Base-by-base conservation (phyloP, 352 stramenopile species). In the Blastocystis sp. region DNA sequence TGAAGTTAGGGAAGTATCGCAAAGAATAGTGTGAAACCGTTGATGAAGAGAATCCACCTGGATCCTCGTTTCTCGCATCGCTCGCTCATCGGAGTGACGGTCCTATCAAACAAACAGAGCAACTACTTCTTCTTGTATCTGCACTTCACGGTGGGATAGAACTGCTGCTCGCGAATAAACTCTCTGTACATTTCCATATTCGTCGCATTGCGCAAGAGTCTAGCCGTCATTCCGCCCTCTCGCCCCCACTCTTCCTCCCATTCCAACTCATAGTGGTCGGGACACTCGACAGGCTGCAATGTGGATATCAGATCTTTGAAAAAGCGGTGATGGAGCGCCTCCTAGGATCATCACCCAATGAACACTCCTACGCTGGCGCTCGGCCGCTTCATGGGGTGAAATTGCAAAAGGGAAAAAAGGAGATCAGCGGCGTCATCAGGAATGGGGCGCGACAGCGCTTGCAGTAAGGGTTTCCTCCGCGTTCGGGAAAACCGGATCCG, bases 251-350 rank as follows among this genome's bases (percentile, higher is more conserved):
- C 21, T 29, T 67, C 60, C 35, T 85, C 74, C 74, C 74, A 85
- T 3, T 67, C 26, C 61, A 1, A 0, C 4, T 85, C 74, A 50
- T 67, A 85, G 24, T 50, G 55, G 21, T 67, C 60, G 0, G 31
- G 12, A 63, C 74, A 85, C 24, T 33, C 60, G 1, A 51, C n/a
- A 24, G 74, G 74, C 37, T 55, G 50, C 24, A 85, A 26, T 35
- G 51, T 63, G 24, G 39, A 41, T 29, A 33, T 21, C 55, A 85
- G 41, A 70, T 63, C 55, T 24, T 12, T 24, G 51, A 85, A 85
- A 41, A 85, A 85, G 4, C 50, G 74, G 50, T 85, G 74, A 59
- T 85, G 59, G 9, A 85, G 29, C n/a, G 74, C 74, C 51, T 85
- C 74, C 74, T 85, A 55, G 19, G 6, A 3, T 19, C 65, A 16